Base-by-base conservation (phyloP, 2,329 filamentous ascomycete genomes). In the Paecilomyces sp. region DNA sequence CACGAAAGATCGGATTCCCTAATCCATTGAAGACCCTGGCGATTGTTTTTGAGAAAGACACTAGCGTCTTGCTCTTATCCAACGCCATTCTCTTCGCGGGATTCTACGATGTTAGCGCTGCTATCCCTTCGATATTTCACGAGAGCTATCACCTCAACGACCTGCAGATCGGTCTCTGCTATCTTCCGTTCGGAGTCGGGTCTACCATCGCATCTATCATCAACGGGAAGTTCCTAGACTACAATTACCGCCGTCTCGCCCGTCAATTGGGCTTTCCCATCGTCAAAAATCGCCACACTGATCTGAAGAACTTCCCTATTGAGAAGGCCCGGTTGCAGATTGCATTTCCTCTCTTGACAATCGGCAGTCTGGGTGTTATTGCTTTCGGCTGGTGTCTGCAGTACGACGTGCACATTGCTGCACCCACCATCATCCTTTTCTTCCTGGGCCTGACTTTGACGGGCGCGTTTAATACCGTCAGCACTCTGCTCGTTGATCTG, bases 401-500 rank as follows among this genome's bases (percentile, higher is more conserved):
- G 25, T 68, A 62, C 24, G 57, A 63, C 0, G 62, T 73, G 1
- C 68, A 71, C 55, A 62, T 77, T 3, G 73, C 72, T 2, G 73
- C 68, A 1, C 74, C 74, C 0, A 70, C 76, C 0, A 68, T 73
- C 13, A 65, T 78, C n/a, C 65, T 77, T 0, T 78, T 78, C 56
- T 63, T 76, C 50, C 70, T 73, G 52, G 75, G 74, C 1, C 73
- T 76, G 55, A 68, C 70, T 11, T 64, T 80, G 18, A 76, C 74
- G 5, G 74, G 74, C 0, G 71, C 73, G 0, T 80, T 76, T 57
- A 78, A 80, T 57, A 72, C 74, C 3, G 68, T 78, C 7, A 79
- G 77, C 57, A 80, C 80, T 0, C 66, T 84, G 31, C 69, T 81
- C 47, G 70, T 82, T 1, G 79, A 80, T 63, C 64, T 79, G 2